Evolutionary conservation across 2,329 filamentous ascomycete genomes (phyloP).

Genomic region (Fusarium sp.): DNA sequence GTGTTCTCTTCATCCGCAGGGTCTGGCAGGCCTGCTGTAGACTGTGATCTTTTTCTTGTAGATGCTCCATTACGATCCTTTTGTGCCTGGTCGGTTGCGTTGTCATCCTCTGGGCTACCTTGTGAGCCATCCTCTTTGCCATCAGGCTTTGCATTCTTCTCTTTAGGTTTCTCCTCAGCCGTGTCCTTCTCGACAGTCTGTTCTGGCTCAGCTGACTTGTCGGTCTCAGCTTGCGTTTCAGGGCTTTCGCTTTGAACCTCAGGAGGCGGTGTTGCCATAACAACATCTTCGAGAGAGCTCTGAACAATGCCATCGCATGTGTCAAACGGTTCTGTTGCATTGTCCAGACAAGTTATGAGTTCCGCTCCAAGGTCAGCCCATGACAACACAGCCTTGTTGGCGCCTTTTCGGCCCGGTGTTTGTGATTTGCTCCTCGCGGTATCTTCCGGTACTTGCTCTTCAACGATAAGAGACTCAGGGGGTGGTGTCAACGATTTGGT

Average conservation of each 20-base stretch:
- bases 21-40: conserved; percentile 68
- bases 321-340: conserved; percentile 45
- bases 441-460: conserved; percentile 27
- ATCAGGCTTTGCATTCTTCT: conserved; percentile 41
- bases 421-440: conserved; percentile 35
- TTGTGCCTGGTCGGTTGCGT: conserved; percentile 45
- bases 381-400: conserved; percentile 37
- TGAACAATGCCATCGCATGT: conserved; percentile 47
- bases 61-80: conserved; percentile 54
- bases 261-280: conserved; percentile 35
- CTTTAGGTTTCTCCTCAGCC: conserved; percentile 14
- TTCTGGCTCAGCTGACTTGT: conserved; percentile 15
- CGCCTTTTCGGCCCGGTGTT: conserved; percentile 14
- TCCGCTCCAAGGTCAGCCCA: conserved; percentile 52
- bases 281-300: conserved; percentile 41
- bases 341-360: conserved; percentile 49
- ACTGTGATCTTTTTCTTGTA: conserved; percentile 72
- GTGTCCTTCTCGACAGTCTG: conserved; percentile 12
- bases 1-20: conserved; percentile 67
- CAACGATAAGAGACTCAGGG: conserved; percentile 28
- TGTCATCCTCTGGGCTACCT: conserved; percentile 38
- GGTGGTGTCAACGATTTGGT: conserved; percentile 53
- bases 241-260: conserved; percentile 29
- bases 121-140: conserved; percentile 42
- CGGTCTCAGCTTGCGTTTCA: conserved; percentile 16